Conservation (phyloP, 2,329 filamentous ascomycete genomes). For the Aspergillus sergii region DNA sequence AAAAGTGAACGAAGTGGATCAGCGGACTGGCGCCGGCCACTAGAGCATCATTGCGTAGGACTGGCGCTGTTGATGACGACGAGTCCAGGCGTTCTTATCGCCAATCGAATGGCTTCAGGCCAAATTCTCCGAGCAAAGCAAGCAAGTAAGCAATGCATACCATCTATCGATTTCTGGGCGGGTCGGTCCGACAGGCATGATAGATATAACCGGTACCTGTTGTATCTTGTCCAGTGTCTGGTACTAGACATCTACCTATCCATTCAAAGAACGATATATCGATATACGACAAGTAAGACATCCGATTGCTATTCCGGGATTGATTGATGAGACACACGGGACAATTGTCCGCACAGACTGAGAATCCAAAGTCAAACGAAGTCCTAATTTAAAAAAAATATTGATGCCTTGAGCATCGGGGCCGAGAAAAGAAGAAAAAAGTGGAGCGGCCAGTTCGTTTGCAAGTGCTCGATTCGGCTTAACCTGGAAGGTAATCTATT, state of each 20-base stretch:
- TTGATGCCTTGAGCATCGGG: constrained; percentile 10
- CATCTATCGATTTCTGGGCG: constrained; percentile 1
- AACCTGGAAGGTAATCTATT: neutral
- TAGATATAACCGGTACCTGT: neutral
- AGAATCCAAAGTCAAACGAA: neutral
- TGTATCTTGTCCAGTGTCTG: too few species aligned
- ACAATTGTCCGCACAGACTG: neutral
- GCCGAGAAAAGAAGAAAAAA: neutral
- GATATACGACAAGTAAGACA: neutral
- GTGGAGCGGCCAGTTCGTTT: constrained; percentile 4
- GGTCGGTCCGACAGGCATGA: constrained; percentile 4
- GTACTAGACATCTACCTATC: too few species aligned
- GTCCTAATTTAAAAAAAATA: constrained; percentile 1
- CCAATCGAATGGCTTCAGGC: neutral
- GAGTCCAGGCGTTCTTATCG: neutral
- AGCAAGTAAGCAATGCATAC: constrained; percentile 4
- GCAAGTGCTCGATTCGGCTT: neutral
- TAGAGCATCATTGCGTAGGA: constrained; percentile 12
- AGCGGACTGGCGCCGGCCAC: neutral
- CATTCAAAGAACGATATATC: too few species aligned
- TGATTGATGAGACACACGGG: neutral
- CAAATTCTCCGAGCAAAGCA: constrained; percentile 2
- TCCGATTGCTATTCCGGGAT: neutral
- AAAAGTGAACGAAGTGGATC: neutral
- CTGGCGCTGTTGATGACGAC: constrained; percentile 14